Evolutionary conservation across 257 asterid species (phyloP), one percentile per base, ranked within the genome.

Genomic region (Capsicum chinense): DNA sequence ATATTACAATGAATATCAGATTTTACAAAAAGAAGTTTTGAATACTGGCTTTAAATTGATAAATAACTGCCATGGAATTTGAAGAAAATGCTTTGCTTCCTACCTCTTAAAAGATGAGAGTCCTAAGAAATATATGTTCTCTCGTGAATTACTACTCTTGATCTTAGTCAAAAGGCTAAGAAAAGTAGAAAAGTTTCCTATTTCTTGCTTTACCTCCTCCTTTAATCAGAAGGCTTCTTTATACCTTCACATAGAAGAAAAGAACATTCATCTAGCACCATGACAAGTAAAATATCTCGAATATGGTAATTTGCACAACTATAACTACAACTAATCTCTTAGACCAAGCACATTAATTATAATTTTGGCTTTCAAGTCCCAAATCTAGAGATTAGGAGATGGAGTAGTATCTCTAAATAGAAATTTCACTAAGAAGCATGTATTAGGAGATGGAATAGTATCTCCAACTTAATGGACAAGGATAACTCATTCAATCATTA

Each of bases 221-320:
- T 78, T 14, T 91, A 83, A 48, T 89, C 95, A 63, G 73, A 89
- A 57, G 90, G 17, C 48, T 26, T 76, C 64, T 52, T 7, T 21
- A 26, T 13, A 0, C 52, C 7, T 13, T 50, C 37, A 6, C 63
- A 54, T 14, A 15, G 26, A 52, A 13, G 81, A 5, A 73, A 60
- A 21, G 74, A 58, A 6, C 9, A 60, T 56, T 80, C 59, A 6
- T 37, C 5, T 16, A 80, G 14, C 37, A 60, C 57, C 37, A 9
- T 12, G 33, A 74, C 39, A 50, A 50, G 9, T 6, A 3, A 42
- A 74, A 6, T 3, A 17, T 56, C 74, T 58, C 12, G 21, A 12
- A 80, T 11, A 80, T 37, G 58, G 70, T 21, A 81, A 5, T 4
- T 59, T 19, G 42, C 60, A 62, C 12, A 19, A 6, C 19, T 10